These are phyloP conservation scores for Penicillium sp. DNA, from an alignment of 2,329 filamentous ascomycete species.

Conservation along the genomic window DNA sequence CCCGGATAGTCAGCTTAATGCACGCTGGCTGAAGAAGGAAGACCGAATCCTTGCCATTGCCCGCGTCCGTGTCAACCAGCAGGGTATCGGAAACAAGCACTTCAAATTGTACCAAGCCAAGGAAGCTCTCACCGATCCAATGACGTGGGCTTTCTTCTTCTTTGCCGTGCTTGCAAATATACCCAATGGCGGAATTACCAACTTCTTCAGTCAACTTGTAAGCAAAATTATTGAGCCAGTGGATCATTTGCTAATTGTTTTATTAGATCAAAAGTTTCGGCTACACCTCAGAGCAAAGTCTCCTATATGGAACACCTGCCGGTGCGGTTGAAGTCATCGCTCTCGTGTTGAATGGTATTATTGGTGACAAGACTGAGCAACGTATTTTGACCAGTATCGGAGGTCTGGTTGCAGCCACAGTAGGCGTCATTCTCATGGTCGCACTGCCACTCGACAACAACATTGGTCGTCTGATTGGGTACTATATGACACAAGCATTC, in stretches of 20 bases:
- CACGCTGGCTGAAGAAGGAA: constrained; percentile 63
- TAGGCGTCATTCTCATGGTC: constrained; percentile 66
- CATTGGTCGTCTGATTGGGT: constrained; percentile 62
- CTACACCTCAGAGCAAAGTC: constrained; percentile 62
- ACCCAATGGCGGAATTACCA: constrained; percentile 60
- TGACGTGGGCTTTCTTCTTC: constrained; percentile 63
- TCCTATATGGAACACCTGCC: constrained; percentile 64
- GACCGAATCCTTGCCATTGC: constrained; percentile 71
- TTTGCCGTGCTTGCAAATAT: constrained; percentile 60
- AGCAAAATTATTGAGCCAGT: background rate
- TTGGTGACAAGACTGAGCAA: constrained; percentile 59
- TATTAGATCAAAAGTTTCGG: constrained; percentile 61
- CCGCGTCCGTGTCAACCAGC: constrained; percentile 72
- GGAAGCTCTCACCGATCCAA: constrained; percentile 59
- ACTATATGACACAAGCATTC: constrained; percentile 64
- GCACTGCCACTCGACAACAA: constrained; percentile 60
- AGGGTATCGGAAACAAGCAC: constrained; percentile 70
- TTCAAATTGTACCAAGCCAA: constrained; percentile 69
- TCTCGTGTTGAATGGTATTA: constrained; percentile 57
- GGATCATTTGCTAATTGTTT: background rate
- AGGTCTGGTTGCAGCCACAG: constrained; percentile 56
- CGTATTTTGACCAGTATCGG: constrained; percentile 58
- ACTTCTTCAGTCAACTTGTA: constrained; percentile 63
- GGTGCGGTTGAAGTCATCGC: constrained; percentile 66
- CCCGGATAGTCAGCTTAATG: constrained; percentile 64